These are phyloP conservation scores for Aegilops speltoides DNA, from an alignment of 176 grass and related monocot species.

Conservation along the genomic window DNA sequence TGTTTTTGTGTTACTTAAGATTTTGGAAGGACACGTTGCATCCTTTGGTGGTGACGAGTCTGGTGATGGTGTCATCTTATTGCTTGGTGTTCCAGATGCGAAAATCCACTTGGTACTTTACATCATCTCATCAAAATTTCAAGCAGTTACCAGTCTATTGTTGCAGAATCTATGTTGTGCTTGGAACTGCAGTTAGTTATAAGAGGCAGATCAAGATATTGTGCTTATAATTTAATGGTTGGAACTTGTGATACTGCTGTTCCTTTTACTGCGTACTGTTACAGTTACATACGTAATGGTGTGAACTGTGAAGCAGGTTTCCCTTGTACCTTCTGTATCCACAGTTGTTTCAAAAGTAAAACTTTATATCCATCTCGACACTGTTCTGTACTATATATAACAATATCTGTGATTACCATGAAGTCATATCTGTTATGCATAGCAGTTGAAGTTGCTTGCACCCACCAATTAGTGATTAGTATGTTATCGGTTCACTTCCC, in stretches of 20 bases:
- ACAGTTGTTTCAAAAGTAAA: constrained; percentile 20
- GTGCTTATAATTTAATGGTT: constrained; percentile 28
- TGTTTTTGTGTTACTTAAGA: constrained; percentile 27
- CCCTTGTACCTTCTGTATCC: constrained; percentile 5
- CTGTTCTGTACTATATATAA: not conserved
- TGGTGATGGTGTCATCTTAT: constrained; percentile 35
- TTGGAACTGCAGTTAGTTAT: constrained; percentile 29
- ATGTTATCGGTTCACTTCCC: not conserved
- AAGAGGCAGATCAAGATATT: not conserved
- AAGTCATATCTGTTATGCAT: constrained; percentile 9
- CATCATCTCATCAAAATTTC: constrained; percentile 25
- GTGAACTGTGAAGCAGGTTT: not conserved
- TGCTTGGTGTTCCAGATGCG: constrained; percentile 34
- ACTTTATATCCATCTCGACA: not conserved
- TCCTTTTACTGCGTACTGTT: not conserved
- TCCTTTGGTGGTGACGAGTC: constrained; percentile 29
- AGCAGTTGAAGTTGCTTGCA: not conserved
- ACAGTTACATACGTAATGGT: constrained; percentile 2
- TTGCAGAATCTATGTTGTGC: constrained; percentile 5
- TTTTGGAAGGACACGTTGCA: constrained; percentile 43
- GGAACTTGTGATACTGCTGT: not conserved
- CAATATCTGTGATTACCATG: not conserved
- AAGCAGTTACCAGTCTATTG: not conserved
- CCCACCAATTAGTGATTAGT: constrained; percentile 1
- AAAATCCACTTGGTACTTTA: constrained; percentile 61